Conservation (phyloP, 2,329 filamentous ascomycete species). For the Herpotrichia juniperi region DNA sequence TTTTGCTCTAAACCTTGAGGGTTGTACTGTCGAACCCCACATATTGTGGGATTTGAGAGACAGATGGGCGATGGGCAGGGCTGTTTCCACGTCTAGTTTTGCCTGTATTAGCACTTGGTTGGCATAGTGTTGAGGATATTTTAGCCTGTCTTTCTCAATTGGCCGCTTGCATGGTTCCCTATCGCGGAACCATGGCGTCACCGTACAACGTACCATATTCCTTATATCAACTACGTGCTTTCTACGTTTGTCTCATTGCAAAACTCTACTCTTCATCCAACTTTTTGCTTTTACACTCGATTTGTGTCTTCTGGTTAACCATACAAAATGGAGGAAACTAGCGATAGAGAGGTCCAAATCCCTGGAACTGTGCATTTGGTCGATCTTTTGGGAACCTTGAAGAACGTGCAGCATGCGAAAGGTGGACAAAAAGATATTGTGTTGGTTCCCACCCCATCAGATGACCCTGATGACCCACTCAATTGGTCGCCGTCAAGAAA, state of each 20-base stretch:
- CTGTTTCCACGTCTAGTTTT: not conserved
- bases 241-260: too few species aligned
- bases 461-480: constrained; percentile 42
- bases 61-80: not conserved
- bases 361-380: constrained; percentile 53
- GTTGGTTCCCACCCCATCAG: constrained; percentile 46
- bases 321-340: not conserved
- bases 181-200: not conserved
- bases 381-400: constrained; percentile 46
- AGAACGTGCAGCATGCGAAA: constrained; percentile 40
- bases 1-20: too few species aligned
- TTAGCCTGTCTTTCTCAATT: not conserved
- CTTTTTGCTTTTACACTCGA: not conserved
- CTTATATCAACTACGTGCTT: not conserved
- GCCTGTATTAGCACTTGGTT: not conserved
- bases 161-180: not conserved
- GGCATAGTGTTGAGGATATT: not conserved
- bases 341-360: constrained; percentile 7
- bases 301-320: too few species aligned
- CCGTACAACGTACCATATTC: not conserved
- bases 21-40: not conserved
- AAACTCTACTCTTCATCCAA: not conserved
- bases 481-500: constrained; percentile 40
- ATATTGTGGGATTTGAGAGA: not conserved
- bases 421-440: constrained; percentile 47